A percentile compares a stretch with the other conserved stretches of the same genome.
phyloP scores from a whole-genome alignment of 2,329 filamentous ascomycete species.

The Phaeosphaeriaceae sp. region DNA sequence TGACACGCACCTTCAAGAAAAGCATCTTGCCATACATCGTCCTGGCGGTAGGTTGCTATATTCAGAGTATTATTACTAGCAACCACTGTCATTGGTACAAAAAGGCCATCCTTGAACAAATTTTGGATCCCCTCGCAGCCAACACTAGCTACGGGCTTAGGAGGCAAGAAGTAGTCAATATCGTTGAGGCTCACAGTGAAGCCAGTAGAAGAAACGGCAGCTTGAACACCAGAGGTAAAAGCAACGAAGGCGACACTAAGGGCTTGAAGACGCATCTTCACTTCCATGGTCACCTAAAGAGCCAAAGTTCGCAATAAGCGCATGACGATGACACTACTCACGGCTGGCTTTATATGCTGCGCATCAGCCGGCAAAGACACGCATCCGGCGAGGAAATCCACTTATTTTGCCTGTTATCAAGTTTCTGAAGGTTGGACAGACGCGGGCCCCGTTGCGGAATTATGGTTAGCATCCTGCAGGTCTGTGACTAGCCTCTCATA shows the following conservation, averaged over 20 bases:
- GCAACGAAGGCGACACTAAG: conserved; percentile 10
- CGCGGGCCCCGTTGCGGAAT: background rate
- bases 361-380: background rate
- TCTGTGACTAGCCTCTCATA: too few species aligned
- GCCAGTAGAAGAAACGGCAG: conserved; percentile 43
- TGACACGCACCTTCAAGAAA: conserved; percentile 44
- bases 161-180: conserved; percentile 50
- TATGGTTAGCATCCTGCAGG: background rate
- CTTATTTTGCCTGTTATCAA: background rate
- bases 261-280: conserved; percentile 15
- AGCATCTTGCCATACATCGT: conserved; percentile 52
- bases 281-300: background rate
- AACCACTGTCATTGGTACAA: conserved; percentile 51
- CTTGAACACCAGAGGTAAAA: conserved; percentile 13
- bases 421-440: too few species aligned
- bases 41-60: conserved; percentile 40
- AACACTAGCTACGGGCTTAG: conserved; percentile 45
- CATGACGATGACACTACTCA: background rate
- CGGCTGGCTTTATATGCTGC: background rate
- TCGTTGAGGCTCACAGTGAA: conserved; percentile 50
- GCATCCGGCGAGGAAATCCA: background rate
- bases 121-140: conserved; percentile 24
- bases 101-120: conserved; percentile 22
- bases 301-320: background rate
- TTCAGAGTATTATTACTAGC: conserved; percentile 23